Conservation (phyloP, 1,284 basidiomycete genomes). For the Boletellus sp. region DNA sequence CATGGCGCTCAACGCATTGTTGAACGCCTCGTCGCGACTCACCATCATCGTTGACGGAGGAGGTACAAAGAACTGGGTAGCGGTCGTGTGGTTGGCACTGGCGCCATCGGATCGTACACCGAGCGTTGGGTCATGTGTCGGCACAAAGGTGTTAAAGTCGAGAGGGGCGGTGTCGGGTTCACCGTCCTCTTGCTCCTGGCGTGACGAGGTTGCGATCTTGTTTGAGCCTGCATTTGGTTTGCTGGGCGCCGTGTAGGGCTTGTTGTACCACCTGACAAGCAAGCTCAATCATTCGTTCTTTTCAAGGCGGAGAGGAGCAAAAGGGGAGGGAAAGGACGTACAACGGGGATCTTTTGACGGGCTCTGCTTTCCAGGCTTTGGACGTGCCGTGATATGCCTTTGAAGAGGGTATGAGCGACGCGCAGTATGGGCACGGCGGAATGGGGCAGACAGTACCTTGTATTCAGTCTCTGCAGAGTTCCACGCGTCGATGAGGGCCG, state of each 20-base stretch:
- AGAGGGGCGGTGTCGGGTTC: conserved; percentile 52
- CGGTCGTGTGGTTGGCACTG: conserved; percentile 11
- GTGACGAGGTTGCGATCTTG: conserved; percentile 13
- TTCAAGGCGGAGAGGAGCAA: neutral
- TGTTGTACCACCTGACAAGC: conserved; percentile 66
- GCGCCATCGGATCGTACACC: conserved; percentile 22
- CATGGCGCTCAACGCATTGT: conserved; percentile 68
- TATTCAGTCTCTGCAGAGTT: conserved; percentile 77
- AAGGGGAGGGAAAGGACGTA: conserved; percentile 35
- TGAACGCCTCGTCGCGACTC: conserved; percentile 69
- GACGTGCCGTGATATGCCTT: conserved; percentile 66
- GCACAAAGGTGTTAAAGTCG: conserved; percentile 67
- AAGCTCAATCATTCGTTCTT: neutral
- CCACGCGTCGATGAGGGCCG: conserved; percentile 76
- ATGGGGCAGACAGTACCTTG: conserved; percentile 39
- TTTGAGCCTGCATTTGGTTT: conserved; percentile 2
- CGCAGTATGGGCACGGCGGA: neutral
- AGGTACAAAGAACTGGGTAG: conserved; percentile 26
- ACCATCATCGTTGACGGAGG: conserved; percentile 38
- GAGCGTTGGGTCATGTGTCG: conserved; percentile 61
- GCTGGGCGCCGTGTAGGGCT: conserved; percentile 42
- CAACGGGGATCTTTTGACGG: conserved; percentile 68
- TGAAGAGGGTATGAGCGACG: conserved; percentile 4
- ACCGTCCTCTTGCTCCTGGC: neutral
- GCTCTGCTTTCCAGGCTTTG: conserved; percentile 67